Percentiles rank a stretch among this genome's conserved stretches.
These are phyloP conservation scores for Monosporascus sp. DNA, from an alignment of 2,329 filamentous ascomycete species.

Conservation along the genomic window DNA sequence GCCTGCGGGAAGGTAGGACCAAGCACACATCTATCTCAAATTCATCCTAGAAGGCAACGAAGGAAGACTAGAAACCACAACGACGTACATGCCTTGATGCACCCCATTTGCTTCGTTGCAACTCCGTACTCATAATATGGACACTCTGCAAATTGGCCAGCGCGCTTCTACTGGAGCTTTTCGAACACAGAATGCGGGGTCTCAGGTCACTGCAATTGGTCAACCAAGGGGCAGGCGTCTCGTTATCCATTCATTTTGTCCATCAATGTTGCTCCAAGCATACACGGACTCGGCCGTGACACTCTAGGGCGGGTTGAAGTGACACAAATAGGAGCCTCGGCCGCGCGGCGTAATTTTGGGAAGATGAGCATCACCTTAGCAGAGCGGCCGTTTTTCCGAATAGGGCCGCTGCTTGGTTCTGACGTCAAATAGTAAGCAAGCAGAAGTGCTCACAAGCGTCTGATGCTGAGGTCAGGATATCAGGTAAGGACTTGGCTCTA, in stretches of 20 bases:
- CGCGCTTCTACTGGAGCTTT: background rate
- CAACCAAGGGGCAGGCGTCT: background rate
- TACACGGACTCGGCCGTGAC: background rate
- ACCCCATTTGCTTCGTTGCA: background rate
- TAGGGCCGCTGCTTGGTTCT: background rate
- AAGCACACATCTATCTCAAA: background rate
- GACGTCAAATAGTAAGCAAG: background rate
- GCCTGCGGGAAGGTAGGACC: background rate
- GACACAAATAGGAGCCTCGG: background rate
- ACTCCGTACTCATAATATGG: background rate
- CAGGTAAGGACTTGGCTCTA: background rate
- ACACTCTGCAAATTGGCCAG: background rate
- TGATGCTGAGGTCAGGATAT: background rate
- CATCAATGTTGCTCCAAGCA: background rate
- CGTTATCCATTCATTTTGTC: background rate
- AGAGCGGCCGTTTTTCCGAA: background rate
- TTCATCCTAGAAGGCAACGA: background rate
- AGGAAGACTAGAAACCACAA: background rate
- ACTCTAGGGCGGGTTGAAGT: background rate
- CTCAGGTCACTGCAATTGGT: background rate
- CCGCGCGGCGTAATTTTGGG: background rate
- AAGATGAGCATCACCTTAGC: background rate
- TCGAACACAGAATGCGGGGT: background rate
- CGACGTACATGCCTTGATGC: background rate
- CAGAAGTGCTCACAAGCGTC: background rate